A percentile compares a stretch with the other conserved stretches of the same genome.
Conservation (phyloP, 2,329 filamentous ascomycete species). For the Phialophora chinensis region DNA sequence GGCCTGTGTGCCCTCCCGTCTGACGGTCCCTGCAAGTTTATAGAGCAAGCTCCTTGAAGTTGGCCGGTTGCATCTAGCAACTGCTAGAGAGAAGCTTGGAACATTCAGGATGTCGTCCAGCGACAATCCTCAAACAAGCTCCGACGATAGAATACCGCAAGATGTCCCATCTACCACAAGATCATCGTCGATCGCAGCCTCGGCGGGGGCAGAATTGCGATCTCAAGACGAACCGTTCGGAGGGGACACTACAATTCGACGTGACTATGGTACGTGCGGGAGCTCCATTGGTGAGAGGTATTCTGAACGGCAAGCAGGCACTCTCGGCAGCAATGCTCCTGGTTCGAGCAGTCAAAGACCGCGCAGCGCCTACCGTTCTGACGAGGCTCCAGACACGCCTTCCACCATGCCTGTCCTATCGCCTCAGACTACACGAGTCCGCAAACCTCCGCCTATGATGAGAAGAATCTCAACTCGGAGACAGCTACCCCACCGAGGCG, state of each 20-base stretch:
- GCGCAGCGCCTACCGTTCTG: slow-evolving; percentile 24
- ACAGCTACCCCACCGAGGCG: slow-evolving; percentile 76
- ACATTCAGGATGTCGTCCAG: slow-evolving; percentile 28
- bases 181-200: slow-evolving; percentile 5
- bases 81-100: background rate
- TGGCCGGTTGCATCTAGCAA: background rate
- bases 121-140: slow-evolving; percentile 22
- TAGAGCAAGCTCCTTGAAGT: background rate
- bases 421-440: slow-evolving; percentile 54
- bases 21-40: background rate
- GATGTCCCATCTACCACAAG: slow-evolving; percentile 20
- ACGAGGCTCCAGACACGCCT: slow-evolving; percentile 37
- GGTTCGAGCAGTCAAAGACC: slow-evolving; percentile 29
- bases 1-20: slow-evolving; percentile 13
- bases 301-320: slow-evolving; percentile 27
- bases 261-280: slow-evolving; percentile 31
- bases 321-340: slow-evolving; percentile 21
- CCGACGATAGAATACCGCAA: slow-evolving; percentile 19
- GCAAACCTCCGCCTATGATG: slow-evolving; percentile 71
- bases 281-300: background rate
- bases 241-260: slow-evolving; percentile 24
- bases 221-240: slow-evolving; percentile 13
- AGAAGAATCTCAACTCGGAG: slow-evolving; percentile 72
- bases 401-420: slow-evolving; percentile 54
- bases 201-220: slow-evolving; percentile 4